These are phyloP conservation scores for Flaveria brownii DNA, from an alignment of 129 eudicot species.

Conservation along the genomic window DNA sequence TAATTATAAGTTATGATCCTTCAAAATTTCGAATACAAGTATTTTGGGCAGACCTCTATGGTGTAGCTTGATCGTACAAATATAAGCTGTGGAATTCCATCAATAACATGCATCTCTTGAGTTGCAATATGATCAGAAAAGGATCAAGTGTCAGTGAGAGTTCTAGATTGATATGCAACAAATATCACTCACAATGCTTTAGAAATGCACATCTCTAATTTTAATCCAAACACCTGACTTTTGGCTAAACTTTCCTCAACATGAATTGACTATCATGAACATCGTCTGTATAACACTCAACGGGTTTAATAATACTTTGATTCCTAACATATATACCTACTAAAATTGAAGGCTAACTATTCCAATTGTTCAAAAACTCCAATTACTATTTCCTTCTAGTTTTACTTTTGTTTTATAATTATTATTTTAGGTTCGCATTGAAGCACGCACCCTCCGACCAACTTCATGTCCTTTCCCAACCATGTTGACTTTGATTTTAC, in stretches of 20 bases:
- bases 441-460: background rate
- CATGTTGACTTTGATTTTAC: background rate
- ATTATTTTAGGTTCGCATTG: background rate
- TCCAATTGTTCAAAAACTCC: no score
- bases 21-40: background rate
- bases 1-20: background rate
- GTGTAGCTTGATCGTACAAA: conserved; percentile 93
- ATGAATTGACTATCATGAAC: no score
- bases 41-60: conserved; percentile 63
- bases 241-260: background rate
- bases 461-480: background rate
- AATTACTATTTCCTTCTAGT: background rate
- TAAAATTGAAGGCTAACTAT: no score
- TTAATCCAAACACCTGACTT: conserved; percentile 15
- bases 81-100: conserved; percentile 88
- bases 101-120: conserved; percentile 90
- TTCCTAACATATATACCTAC: no score
- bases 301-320: no score
- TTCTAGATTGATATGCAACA: background rate
- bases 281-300: no score
- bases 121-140: conserved; percentile 1
- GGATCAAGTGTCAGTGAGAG: conserved; percentile 11
- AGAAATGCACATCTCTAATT: background rate
- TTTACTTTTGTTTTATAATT: background rate
- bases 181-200: background rate